phyloP scores from a whole-genome alignment of 257 asterid genomes.

The Jacaranda mimosifolia region DNA sequence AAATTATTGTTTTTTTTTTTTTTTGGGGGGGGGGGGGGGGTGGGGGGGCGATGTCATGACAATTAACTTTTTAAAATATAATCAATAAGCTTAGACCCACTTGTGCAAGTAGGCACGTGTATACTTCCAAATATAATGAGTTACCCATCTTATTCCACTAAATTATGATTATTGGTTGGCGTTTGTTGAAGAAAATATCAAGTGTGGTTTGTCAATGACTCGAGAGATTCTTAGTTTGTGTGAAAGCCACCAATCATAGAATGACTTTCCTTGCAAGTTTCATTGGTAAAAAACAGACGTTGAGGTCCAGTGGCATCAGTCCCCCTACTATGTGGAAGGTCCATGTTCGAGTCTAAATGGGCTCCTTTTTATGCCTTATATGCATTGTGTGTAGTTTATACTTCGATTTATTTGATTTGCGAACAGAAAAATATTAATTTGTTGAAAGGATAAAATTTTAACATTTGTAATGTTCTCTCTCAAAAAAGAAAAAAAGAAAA shows the following conservation, averaged over 20 bases:
- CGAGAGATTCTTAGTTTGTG: slow-evolving; percentile 41
- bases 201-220: slow-evolving; percentile 43
- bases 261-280: background rate
- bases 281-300: slow-evolving; percentile 19
- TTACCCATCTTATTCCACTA: slow-evolving; percentile 25
- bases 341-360: no score
- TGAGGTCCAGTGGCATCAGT: no score
- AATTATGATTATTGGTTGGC: slow-evolving; percentile 40
- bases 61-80: background rate
- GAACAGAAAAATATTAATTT: no score
- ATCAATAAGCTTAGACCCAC: slow-evolving; percentile 29
- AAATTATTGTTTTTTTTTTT: no score
- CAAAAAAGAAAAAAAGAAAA: background rate
- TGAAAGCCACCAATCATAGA: slow-evolving; percentile 31
- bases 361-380: no score
- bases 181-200: slow-evolving; percentile 26
- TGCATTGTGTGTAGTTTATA: no score
- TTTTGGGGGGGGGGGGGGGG: no score
- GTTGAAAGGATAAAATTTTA: no score
- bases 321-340: no score
- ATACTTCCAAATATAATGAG: slow-evolving; percentile 31
- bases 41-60: background rate
- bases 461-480: no score
- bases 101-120: slow-evolving; percentile 55
- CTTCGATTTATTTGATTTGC: no score